phyloP scores from a whole-genome alignment of 139 green algal genomes.

The Ettlia oleoabundans region DNA sequence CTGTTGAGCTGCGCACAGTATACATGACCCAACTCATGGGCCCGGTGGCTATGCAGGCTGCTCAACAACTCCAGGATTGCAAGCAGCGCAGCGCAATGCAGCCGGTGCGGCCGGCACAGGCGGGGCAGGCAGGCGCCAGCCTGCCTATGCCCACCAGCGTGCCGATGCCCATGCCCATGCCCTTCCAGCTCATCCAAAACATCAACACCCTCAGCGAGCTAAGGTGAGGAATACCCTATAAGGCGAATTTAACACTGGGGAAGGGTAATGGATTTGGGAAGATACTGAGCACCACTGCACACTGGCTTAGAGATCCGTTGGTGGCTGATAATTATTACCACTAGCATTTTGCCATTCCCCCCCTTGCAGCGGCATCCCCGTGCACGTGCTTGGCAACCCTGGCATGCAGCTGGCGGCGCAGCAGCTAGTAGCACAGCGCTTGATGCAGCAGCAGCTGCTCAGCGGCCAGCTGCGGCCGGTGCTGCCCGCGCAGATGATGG shows the following conservation, averaged over 20 bases:
- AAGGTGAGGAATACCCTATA: not conserved
- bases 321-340: too few relatives aligned
- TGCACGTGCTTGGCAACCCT: conserved; percentile 27
- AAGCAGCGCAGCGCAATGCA: too few relatives aligned
- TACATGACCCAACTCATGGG: too few relatives aligned
- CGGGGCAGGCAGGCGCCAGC: too few relatives aligned
- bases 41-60: too few relatives aligned
- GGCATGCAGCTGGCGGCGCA: conserved; percentile 26
- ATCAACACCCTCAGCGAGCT: conserved; percentile 10
- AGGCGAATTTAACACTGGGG: not conserved
- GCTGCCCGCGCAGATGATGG: conserved; percentile 13
- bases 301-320: not conserved
- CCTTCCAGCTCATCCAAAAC: conserved; percentile 14
- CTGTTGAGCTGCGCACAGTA: not conserved
- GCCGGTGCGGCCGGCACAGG: not conserved
- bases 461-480: conserved; percentile 10
- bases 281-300: not conserved
- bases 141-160: too few relatives aligned
- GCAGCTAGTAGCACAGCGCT: conserved; percentile 22
- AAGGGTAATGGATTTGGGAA: too few relatives aligned
- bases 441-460: conserved; percentile 32
- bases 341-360: too few relatives aligned
- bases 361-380: conserved; percentile 5
- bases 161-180: conserved; percentile 10
- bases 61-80: too few relatives aligned